phyloP scores from a whole-genome alignment of 495 filamentous ascomycete genomes.

The Aspergillus leporis region DNA sequence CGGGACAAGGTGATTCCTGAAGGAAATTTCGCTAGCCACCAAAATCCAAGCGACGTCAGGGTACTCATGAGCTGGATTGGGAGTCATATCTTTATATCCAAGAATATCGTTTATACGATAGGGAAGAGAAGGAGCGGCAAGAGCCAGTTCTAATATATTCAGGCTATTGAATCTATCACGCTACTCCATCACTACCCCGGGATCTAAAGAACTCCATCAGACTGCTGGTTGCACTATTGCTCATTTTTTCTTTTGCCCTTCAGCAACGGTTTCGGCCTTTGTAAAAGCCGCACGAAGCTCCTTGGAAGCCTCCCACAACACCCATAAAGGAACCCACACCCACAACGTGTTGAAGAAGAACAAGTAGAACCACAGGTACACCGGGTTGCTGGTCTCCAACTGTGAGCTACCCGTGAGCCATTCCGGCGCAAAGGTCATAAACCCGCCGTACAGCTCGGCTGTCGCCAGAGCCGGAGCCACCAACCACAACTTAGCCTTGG shows the following conservation, averaged over 20 bases:
- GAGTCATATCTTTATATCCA: too few species aligned
- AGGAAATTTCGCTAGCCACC: too few species aligned
- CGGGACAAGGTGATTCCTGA: too few species aligned
- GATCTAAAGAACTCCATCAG: too few species aligned
- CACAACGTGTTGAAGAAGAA: slow-evolving; percentile 91
- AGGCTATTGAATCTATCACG: too few species aligned
- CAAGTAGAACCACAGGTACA: slow-evolving; percentile 87
- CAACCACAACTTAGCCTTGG: slow-evolving; percentile 64
- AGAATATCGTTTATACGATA: too few species aligned
- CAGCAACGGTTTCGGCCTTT: background rate
- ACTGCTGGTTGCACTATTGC: too few species aligned
- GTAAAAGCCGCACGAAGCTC: slow-evolving; percentile 61
- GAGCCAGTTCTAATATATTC: too few species aligned
- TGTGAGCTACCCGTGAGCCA: slow-evolving; percentile 79
- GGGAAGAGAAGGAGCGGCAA: too few species aligned
- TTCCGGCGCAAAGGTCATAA: slow-evolving; percentile 95
- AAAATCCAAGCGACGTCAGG: too few species aligned
- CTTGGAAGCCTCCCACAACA: slow-evolving; percentile 64
- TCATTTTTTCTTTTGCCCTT: slow-evolving; percentile 1
- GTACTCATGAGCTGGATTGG: too few species aligned
- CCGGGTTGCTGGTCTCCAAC: slow-evolving; percentile 77
- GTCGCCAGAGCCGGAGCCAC: slow-evolving; percentile 78
- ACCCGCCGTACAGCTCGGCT: slow-evolving; percentile 93
- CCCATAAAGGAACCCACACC: slow-evolving; percentile 79
- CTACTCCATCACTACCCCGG: too few species aligned